These are phyloP conservation scores for Tulasnella sp. DNA, from an alignment of 768 basidiomycete genomes.

Conservation along the genomic window DNA sequence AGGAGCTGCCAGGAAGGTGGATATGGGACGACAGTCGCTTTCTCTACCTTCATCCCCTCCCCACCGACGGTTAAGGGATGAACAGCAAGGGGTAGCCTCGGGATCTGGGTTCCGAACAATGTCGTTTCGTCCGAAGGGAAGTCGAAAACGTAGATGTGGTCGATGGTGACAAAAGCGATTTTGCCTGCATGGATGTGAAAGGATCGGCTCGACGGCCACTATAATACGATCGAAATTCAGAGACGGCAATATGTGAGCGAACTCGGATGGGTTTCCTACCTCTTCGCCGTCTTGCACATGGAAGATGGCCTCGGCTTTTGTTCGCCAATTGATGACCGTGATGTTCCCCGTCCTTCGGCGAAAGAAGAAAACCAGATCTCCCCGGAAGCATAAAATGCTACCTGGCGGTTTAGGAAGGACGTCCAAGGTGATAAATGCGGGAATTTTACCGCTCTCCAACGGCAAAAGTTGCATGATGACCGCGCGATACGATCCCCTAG, in stretches of 20 bases:
- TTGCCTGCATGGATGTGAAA: background rate
- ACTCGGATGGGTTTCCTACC: background rate
- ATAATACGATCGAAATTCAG: background rate
- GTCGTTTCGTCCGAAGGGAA: background rate
- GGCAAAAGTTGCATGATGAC: background rate
- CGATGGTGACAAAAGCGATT: background rate
- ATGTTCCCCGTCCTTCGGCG: background rate
- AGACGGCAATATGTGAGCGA: background rate
- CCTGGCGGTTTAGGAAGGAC: background rate
- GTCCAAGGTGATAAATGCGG: background rate
- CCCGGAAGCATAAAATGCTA: background rate
- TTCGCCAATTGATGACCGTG: conserved; percentile 15
- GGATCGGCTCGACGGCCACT: background rate
- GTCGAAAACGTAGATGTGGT: background rate
- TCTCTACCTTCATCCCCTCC: background rate
- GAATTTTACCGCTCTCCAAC: conserved; percentile 1
- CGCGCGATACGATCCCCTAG: background rate
- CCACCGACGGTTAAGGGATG: background rate
- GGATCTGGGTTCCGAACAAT: background rate
- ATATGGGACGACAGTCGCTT: background rate
- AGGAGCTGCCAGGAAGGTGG: background rate
- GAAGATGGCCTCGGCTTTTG: background rate
- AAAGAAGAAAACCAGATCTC: conserved; percentile 9
- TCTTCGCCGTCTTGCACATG: background rate
- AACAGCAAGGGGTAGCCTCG: background rate